Base-by-base conservation (phyloP, 2,329 filamentous ascomycete genomes). In the Ramichloridium luteum region DNA sequence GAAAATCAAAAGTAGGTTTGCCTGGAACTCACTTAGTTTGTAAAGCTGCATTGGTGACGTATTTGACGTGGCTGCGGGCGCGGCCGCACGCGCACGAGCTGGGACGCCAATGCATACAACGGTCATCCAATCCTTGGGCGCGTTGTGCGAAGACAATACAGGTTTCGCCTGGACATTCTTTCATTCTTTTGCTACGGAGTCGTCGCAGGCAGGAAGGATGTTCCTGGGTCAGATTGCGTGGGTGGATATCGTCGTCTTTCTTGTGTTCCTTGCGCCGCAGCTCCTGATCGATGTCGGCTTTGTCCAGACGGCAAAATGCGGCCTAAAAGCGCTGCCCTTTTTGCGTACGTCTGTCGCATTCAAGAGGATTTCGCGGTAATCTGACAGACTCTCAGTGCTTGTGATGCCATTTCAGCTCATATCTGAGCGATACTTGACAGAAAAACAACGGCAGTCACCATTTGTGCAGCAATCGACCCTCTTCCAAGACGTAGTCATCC, bases 401-500 rank as follows among this genome's bases (percentile, higher is more conserved):
- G 50, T 65, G 40, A 55, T 83, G 13, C 79, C 79, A 11, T 57
- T 60, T 26, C 54, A 64, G 27, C 71, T 82, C 44, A 38, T 79
- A 22, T 55, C 55, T 27, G 74, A 79, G 47, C 65, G 73, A 35
- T 70, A 68, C 41, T 55, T 74, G 23, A 60, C 62, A 0, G 49
- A 54, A 4, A 50, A 48, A 33, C 45, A 62, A 15, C 41, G 64
- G 4, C 66, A 64, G 39, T 62, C 72, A 4, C 67, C 71, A 2
- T 85, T 85, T 44, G 70, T 77, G n/a, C 73, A 68, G 43, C 66
- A 67, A 32, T 73, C 80, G n/a, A 74, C 76, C 3, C 58, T 72
- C 1, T 88, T 86, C 49, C 80, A 88, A 53, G 80, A 86, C 49
- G 54, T 84, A 26, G 79, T 85, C 29, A 68, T 88, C 36, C 70